Base-by-base conservation (phyloP, 257 asterid species). In the Salvia splendens region DNA sequence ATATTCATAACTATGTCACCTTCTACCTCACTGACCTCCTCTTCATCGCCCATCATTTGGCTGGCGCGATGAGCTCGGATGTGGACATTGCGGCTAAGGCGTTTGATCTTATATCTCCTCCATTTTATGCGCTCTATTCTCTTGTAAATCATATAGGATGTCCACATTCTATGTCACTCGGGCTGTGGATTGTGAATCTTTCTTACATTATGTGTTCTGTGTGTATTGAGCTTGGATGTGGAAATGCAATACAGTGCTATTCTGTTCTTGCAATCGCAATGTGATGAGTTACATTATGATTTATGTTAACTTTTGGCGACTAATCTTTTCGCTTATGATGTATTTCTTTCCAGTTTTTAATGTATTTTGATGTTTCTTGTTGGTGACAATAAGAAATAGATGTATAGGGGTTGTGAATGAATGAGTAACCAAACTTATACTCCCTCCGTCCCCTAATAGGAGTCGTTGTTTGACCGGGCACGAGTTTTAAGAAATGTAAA, bases 31-130 rank as follows among this genome's bases (percentile, higher is more conserved):
- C 70, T 4, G 99, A 93, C 59, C 20, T 86, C 41, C 90, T 93
- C 74, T 93, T 86, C 83, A 90, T 93, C 67, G 89, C 79, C 73
- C 99, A 93, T 68, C 97, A 93, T 69, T 77, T 93, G 2, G 88
- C 99, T 1, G 68, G 78, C 15, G 85, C 86, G 0, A 79, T 96
- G 74, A 78, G 82, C 58, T 64, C 79, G 20, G 99, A 93, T 70
- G 61, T 47, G 35, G 74, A 78, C 4, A 65, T 86, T 20, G 97
- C 99, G 1, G 96, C 87, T 3, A 81, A 77, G 64, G 73, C 84
- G 60, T 86, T 75, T 63, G 79, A 35, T 12, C 5, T 80, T 5
- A 35, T 93, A 84, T 90, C 96, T 16, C 96, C 91, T 59, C 96
- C 95, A 12, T 93, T 93, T 78, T 93, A 93, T 77, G 93, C 75